These are phyloP conservation scores for Biscutella auriculata DNA, from an alignment of 441 rosid genomes.

Conservation along the genomic window DNA sequence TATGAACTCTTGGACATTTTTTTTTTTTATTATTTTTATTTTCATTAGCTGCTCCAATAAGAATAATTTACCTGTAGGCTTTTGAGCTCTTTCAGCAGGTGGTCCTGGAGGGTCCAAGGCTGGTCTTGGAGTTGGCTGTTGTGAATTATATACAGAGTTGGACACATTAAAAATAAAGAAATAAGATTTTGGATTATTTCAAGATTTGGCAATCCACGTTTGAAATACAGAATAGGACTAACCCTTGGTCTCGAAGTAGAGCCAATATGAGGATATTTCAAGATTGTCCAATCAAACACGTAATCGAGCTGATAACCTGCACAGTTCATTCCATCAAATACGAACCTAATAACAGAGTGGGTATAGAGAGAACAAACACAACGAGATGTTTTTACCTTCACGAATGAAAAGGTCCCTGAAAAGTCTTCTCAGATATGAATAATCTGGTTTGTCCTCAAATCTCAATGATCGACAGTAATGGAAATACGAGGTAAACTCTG, in stretches of 20 bases:
- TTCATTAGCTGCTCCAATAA: neutral
- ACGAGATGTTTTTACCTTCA: too few relatives aligned
- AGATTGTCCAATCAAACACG: constrained; percentile 91
- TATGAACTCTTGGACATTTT: too few relatives aligned
- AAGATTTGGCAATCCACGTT: neutral
- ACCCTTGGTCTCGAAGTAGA: constrained; percentile 45
- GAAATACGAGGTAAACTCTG: too few relatives aligned
- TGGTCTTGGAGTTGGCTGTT: constrained; percentile 49
- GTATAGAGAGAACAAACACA: too few relatives aligned
- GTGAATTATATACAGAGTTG: constrained; percentile 2
- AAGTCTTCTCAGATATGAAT: constrained; percentile 89
- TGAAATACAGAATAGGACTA: constrained; percentile 6
- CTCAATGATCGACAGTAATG: constrained; percentile 85
- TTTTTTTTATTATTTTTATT: neutral
- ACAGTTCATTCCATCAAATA: too few relatives aligned
- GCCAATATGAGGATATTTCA: constrained; percentile 82
- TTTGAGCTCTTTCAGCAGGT: constrained; percentile 61
- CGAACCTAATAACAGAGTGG: too few relatives aligned
- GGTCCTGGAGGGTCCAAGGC: constrained; percentile 35
- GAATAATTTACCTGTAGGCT: constrained; percentile 52
- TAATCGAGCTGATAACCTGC: constrained; percentile 96
- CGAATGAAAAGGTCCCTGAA: constrained; percentile 93
- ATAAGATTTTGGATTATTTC: neutral
- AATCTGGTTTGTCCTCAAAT: constrained; percentile 98
- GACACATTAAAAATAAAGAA: constrained; percentile 2